phyloP scores from a whole-genome alignment of 2,329 filamentous ascomycete genomes.

The Lomentospora prolificans region DNA sequence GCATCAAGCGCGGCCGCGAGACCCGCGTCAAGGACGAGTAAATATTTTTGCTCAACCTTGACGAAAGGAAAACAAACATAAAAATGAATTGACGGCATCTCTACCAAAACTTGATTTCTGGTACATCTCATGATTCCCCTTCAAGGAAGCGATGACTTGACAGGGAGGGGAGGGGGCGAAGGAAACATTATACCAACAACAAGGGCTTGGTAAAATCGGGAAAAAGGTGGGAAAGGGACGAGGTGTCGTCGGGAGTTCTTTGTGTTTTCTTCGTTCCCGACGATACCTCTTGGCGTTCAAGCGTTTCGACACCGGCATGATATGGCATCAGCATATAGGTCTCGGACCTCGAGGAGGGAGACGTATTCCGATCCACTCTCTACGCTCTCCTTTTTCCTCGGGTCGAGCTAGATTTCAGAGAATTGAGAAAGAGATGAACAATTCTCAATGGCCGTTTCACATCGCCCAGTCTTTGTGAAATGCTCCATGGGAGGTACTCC shows the following conservation, averaged over 20 bases:
- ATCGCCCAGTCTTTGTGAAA: slow-evolving; percentile 46
- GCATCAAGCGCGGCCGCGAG: slow-evolving; percentile 74
- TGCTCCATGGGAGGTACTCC: slow-evolving; percentile 69
- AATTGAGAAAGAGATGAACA: slow-evolving; percentile 8
- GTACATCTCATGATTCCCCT: neutral
- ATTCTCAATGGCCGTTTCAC: slow-evolving; percentile 67
- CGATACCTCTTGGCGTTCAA: slow-evolving; percentile 6
- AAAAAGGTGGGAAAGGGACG: neutral
- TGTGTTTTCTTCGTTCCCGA: neutral
- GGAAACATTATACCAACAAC: neutral
- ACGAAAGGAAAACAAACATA: slow-evolving; percentile 9
- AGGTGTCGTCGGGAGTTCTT: neutral
- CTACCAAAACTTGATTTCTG: slow-evolving; percentile 1
- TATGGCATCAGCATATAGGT: neutral
- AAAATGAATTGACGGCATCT: slow-evolving; percentile 6
- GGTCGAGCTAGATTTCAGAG: slow-evolving; percentile 4
- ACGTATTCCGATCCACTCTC: neutral
- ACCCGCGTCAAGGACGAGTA: slow-evolving; percentile 58
- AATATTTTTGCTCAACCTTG: neutral
- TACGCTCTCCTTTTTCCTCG: neutral
- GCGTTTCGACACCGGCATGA: slow-evolving; percentile 3
- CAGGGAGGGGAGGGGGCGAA: neutral
- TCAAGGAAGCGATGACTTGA: slow-evolving; percentile 4
- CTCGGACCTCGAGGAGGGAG: neutral
- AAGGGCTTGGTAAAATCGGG: neutral